Base-by-base conservation (phyloP, 1,139 yeast species). In the Sugiyamaella xylanicola region DNA sequence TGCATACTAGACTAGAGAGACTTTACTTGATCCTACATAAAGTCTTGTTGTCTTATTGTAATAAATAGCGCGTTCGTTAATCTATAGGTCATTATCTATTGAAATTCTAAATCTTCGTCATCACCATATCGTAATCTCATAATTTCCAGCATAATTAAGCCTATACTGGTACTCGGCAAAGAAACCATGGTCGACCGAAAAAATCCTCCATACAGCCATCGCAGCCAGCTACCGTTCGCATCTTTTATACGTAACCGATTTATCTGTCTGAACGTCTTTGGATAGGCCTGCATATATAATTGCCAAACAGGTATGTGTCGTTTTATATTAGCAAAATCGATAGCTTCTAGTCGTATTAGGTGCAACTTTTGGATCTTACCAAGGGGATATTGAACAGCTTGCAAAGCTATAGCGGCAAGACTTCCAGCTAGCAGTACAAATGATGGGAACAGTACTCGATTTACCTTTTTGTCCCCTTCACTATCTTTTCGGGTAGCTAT, bases 361-460 rank as follows among this genome's bases (percentile, higher is more conserved):
- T 91, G 96, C 39, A 92, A 76, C 61, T 84, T 86, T 65, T 92
- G 98, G 32, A 91, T 72, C 69, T 87, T 89, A 15, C 84, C 77
- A 37, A 92, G 75, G 0, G 98, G 98, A 64, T 86, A 91, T 64
- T 91, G 97, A 7, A 91, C 84, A 4, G 85, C 78, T 59, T 91
- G 83, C 22, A 92, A 74, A 0, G 91, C 77, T 36, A 85, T 76
- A 0, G 97, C 93, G 0, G 98, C 96, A 2, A 88, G 77, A 13
- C 95, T 91, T 8, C 98, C 98, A 0, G 96, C 97, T n/a, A 86
- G 63, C 41, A 92, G 77, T 3, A 90, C 82, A 68, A 88, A 89
- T 0, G 87, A 72, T 7, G 95, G 85, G 63, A 83, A 84, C 46
- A 87, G 71, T 39, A 84, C 76, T 59, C 68, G 67, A 73, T 60